Evolutionary conservation across 2,329 filamentous ascomycete species (phyloP), one percentile per base, ranked within the genome.

Genomic region (Epichloe glyceriae): DNA sequence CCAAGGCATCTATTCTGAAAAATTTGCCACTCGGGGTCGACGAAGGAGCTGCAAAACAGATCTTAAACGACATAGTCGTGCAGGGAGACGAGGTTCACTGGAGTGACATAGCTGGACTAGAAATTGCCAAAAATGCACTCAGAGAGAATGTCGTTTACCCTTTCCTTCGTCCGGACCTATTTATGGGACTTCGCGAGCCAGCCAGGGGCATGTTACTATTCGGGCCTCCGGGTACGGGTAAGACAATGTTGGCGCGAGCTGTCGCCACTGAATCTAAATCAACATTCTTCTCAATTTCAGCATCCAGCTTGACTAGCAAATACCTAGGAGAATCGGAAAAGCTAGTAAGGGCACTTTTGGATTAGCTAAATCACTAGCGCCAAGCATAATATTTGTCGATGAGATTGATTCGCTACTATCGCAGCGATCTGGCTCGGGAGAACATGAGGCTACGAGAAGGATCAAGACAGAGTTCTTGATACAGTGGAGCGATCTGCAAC

Each of bases 391-490:
- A 52, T 98, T 98, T 59, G 89, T 98, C 4, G 93, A 98, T 61
- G 93, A 98, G 64, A 98, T 98, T 55, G 93, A 98, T 65, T 95
- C 90, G 0, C 72, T 98, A 0, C 75, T 98, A 0, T 95, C 89
- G 1, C 82, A 89, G 15, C 77, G 93, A 48, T 86, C 85, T 6
- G 87, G 88, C 0, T 83, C 83, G 3, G 85, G 87, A 1, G 93
- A 97, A 62, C 87, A 97, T 60, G 93, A 98, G 68, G 88, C 93
- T 1, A 95, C 89, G 0, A 77, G 91, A 52, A 80, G 93, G 50
- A 95, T 96, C 62, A 98, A 98, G 70, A 98, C 93, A 0, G 93
- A 98, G 63, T 98, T 98, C 60, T 71, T 98, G 33, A 96, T 98
- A 30, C 90, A 96, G 62, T 98, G 93, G 93, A 93, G 87, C 52